Evolutionary conservation across 78 protist genomes (phyloP), one percentile per base, ranked within the genome.

Genomic region (Chrysochromulina tobinii): DNA sequence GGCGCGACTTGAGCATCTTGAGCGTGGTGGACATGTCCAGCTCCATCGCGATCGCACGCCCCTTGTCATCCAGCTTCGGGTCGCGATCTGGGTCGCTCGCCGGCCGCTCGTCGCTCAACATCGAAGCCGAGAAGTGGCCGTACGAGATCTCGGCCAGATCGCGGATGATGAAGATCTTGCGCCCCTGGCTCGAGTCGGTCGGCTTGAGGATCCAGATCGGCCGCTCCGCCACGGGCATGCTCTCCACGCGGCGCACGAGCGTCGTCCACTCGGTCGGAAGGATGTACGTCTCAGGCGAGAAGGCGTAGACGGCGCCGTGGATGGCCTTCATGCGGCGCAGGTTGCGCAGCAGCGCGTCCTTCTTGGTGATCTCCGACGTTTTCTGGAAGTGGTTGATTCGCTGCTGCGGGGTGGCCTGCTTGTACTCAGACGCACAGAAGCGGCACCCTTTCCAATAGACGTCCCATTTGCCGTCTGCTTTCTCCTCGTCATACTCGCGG

Each of bases 201-300:
- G 89, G 89, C 38, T 86, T 86, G 18, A 64, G 18, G 59, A 86
- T 86, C 89, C 89, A 86, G 51, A 58, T 12, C 3, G 69, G 18
- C 61, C 50, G 5, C 61, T 18, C 38, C 27, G 1, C 14, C 38
- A 38, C 38, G 21, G 38, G 8, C 86, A 3, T 4, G 25, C 8
- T 4, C 72, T n/a, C 67, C 50, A 9, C 38, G 8, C 17, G 4
- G 27, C 48, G 55, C 27, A 85, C 59, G 59, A 85, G 11, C 53
- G 18, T n/a, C 23, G 21, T 48, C 50, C 48, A 64, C 50, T 86
- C 89, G 23, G n/a, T 58, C 23, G 89, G 89, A 7, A 86, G 61
- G 27, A 86, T 21, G 50, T 12, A 86, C 57, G 89, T 3, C 58
- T 8, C 54, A 23, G 89, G 89, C 1, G 12, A 27, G 75, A 86